Conservation (phyloP, 306 rosid species). For the Cucurbita moschata region DNA sequence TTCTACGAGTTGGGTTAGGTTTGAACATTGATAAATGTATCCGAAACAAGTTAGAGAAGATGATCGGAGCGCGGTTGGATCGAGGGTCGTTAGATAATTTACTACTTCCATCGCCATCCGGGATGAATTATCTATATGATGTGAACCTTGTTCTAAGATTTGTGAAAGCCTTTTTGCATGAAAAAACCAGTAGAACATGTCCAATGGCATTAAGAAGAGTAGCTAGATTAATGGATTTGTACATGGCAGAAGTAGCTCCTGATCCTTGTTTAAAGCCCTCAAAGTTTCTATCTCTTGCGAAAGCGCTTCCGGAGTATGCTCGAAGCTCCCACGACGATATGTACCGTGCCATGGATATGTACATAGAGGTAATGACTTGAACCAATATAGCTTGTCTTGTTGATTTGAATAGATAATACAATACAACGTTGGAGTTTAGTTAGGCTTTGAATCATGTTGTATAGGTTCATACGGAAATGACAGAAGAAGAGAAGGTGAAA, state of each 20-base stretch:
- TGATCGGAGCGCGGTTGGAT: constrained; percentile 79
- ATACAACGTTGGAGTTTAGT: background rate
- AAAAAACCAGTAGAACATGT: constrained; percentile 14
- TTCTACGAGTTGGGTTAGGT: constrained; percentile 41
- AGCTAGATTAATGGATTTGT: constrained; percentile 59
- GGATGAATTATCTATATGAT: constrained; percentile 54
- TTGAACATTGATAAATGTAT: constrained; percentile 41
- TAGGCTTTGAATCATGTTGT: constrained; percentile 1
- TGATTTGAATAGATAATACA: background rate
- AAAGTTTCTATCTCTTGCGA: constrained; percentile 56
- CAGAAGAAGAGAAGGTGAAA: constrained; percentile 63
- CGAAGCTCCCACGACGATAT: constrained; percentile 71
- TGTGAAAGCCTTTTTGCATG: constrained; percentile 41
- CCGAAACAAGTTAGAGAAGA: constrained; percentile 63
- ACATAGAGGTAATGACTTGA: constrained; percentile 48
- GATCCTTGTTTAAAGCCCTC: constrained; percentile 73
- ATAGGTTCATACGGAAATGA: constrained; percentile 70
- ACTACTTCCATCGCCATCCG: constrained; percentile 77
- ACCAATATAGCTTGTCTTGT: background rate
- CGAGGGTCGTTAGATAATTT: constrained; percentile 66
- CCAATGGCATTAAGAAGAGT: constrained; percentile 42
- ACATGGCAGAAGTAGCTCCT: constrained; percentile 84
- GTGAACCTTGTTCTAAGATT: constrained; percentile 74
- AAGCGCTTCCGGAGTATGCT: constrained; percentile 58
- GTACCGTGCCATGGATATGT: constrained; percentile 74